Evolutionary conservation across 2,329 filamentous ascomycete species (phyloP), one percentile per base, ranked within the genome.

Genomic region (Trichoderma sp.): DNA sequence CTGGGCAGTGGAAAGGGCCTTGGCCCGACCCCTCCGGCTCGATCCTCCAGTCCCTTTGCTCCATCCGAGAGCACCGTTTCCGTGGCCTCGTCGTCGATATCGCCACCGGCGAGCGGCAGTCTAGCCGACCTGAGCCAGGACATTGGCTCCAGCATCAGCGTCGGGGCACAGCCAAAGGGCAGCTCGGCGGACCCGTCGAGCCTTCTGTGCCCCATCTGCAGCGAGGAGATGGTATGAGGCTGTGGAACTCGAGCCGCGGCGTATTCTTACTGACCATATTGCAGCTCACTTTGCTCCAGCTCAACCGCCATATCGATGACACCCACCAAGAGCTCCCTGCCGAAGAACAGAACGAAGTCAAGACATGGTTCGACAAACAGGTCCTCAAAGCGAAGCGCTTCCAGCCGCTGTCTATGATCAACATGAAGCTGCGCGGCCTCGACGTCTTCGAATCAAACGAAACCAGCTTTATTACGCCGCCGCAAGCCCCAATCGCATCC

Each of bases 121-220:
- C 80, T 93, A 59, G 90, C 90, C 56, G 89, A 90, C 71, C 86
- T 91, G 69, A 83, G 86, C 14, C 93, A 95, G 77, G 94, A 97
- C 76, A 86, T 97, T 65, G 87, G 88, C 46, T 92, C 93, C 67
- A 91, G 92, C 76, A 90, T 97, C 74, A 94, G 91, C 66, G 81
- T 96, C 24, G 84, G 81, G 26, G 80, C 81, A 11, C 82, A 85
- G 21, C 83, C 85, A 64, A 84, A 85, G 83, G 70, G 85, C 85
- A 71, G 84, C 82, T 59, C 85, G 14, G 71, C 75, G 10, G 74
- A 77, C 70, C 69, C 88, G 64, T 87, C 87, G 72, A 87, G 87
- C 79, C 88, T 99, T 69, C 89, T 95, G 67, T 99, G 96, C 79
- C 96, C 96, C n/a, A 99, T 99, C 77, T 99, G 96, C 81, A 94